Evolutionary conservation across 2,329 filamentous ascomycete species (phyloP), one percentile per base, ranked within the genome.

Genomic region (Ascochyta fabae): DNA sequence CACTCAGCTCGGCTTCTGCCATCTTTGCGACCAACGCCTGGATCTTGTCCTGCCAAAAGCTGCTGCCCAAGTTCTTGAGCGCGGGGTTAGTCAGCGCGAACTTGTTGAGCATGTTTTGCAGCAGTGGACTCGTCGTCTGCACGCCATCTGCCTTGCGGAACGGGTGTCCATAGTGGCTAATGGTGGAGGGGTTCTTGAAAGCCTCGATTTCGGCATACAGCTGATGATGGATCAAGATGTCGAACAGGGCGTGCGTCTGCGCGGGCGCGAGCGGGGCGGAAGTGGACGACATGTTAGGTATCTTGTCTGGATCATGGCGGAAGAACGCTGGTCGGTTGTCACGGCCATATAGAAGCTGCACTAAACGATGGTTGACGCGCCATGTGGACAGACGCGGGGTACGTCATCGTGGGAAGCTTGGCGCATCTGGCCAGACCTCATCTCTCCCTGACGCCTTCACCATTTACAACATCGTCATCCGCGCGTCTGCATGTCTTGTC

Each of bases 91-190:
- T 81, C 41, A 92, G 78, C 24, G 88, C 76, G 59, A 91, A 85
- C 52, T 83, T 85, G 16, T 83, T 84, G 43, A 92, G 79, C 41
- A 94, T 80, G 13, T 82, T 82, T 67, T 92, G 89, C 41, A 93
- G 78, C 42, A 92, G 73, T 1, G 90, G 90, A 1, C 85, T 81
- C 7, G 77, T 78, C 0, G 83, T 80, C 7, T 84, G 84, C 33
- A 71, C 69, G 56, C 73, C 69, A 29, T 76, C 69, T 29, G 62
- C 71, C 60, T 71, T 80, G 54, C 74, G 76, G 73, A 93, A 92
- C 0, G 90, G 90, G 59, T 84, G 86, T 13, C 90, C 90, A 77
- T 91, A 92, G 22, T 80, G 74, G 55, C 83, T 79, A 56, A 92
- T 88, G 26, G 86, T 84, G 2, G 80, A 77, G 0, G 88, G 84